phyloP scores from a whole-genome alignment of 495 filamentous ascomycete genomes.

The Tuber melanosporum region DNA sequence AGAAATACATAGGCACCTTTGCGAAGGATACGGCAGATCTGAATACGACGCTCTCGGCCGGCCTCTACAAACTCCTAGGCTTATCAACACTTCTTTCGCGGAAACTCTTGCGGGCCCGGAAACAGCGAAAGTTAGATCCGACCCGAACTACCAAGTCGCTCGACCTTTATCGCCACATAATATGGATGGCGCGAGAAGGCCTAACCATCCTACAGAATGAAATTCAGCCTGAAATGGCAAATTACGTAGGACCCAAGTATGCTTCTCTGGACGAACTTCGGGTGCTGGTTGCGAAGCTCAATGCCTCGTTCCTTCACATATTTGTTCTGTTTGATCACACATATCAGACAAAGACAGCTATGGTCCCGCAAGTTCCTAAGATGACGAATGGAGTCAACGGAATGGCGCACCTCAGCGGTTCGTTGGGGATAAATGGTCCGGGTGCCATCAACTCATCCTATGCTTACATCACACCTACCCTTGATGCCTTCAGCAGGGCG shows the following conservation, averaged over 20 bases:
- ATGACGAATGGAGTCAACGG: conserved; percentile 42
- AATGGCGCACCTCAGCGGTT: conserved; percentile 6
- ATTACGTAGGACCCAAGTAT: conserved; percentile 46
- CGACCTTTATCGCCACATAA: conserved; percentile 81
- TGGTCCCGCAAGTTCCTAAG: conserved; percentile 47
- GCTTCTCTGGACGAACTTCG: conserved; percentile 56
- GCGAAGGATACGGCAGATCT: conserved; percentile 65
- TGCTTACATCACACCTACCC: conserved; percentile 68
- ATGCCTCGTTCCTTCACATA: conserved; percentile 91
- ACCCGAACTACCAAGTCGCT: conserved; percentile 73
- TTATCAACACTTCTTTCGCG: conserved; percentile 81
- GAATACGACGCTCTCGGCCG: conserved; percentile 63
- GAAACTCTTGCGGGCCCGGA: conserved; percentile 74
- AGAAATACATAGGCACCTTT: conserved; percentile 86
- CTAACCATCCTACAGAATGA: conserved; percentile 78
- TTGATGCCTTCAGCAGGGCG: conserved; percentile 72
- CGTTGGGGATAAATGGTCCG: conserved; percentile 15
- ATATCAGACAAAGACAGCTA: conserved; percentile 39
- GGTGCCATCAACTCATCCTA: conserved; percentile 49
- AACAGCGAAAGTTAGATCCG: conserved; percentile 74
- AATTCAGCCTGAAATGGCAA: conserved; percentile 69
- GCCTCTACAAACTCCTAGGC: conserved; percentile 83
- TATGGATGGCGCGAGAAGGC: conserved; percentile 92
- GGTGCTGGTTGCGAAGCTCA: conserved; percentile 82
- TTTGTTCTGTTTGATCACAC: conserved; percentile 91